Percentiles rank a stretch among this genome's conserved stretches.
These are phyloP conservation scores for Populus davidiana DNA, from an alignment of 345 rosid species.

Conservation along the genomic window DNA sequence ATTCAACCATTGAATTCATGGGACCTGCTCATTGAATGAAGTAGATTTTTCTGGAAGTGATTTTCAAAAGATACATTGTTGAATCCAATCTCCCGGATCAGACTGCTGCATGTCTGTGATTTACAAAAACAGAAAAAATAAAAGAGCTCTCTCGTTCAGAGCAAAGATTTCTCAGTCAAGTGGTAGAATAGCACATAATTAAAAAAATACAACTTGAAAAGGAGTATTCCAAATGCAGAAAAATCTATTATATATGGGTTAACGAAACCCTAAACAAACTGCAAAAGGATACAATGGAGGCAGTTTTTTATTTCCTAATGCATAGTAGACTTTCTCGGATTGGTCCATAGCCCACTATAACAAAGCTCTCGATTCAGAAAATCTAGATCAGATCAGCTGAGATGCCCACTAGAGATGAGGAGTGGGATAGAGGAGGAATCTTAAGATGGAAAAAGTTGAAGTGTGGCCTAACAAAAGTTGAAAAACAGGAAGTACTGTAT, in stretches of 20 bases:
- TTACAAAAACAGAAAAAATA: no score
- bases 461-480: slow-evolving; percentile 15
- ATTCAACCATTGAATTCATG: no score
- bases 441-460: slow-evolving; percentile 10
- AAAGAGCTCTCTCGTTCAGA: no score
- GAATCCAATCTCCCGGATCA: no score
- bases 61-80: no score
- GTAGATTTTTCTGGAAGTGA: no score
- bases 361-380: slow-evolving; percentile 20
- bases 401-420: slow-evolving; percentile 39
- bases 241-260: background rate
- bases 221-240: background rate
- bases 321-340: slow-evolving; percentile 1
- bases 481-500: slow-evolving; percentile 3
- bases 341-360: slow-evolving; percentile 7
- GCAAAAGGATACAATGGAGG: background rate
- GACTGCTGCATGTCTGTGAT: no score
- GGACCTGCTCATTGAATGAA: no score
- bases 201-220: background rate
- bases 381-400: slow-evolving; percentile 21
- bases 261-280: background rate
- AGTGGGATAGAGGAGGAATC: slow-evolving; percentile 16
- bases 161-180: no score
- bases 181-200: no score
- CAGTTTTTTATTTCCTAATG: background rate